Evolutionary conservation across 768 basidiomycete species (phyloP).

Genomic region (Kwoniella mangroviensis): DNA sequence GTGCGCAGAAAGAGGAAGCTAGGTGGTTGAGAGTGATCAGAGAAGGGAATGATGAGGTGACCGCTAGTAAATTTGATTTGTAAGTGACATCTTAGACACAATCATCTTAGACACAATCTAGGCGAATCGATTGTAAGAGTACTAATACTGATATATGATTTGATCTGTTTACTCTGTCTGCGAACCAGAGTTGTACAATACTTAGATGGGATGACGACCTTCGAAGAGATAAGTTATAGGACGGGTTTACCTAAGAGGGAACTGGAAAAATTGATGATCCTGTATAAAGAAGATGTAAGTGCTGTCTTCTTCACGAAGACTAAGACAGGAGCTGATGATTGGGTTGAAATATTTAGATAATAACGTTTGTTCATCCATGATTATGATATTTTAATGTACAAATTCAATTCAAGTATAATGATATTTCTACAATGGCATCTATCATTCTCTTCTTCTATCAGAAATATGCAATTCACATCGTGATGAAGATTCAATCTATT

Average conservation of each 20-base stretch:
- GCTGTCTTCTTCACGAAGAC: no score
- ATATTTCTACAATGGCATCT: no score
- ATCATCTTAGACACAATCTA: no score
- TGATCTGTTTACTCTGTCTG: background rate
- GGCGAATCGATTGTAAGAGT: no score
- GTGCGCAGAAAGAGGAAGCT: conserved; percentile 76
- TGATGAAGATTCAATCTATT: background rate
- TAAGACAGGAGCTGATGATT: background rate
- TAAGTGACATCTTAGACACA: conserved; percentile 52
- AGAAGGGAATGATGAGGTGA: conserved; percentile 71
- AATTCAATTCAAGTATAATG: background rate
- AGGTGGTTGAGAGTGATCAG: conserved; percentile 91
- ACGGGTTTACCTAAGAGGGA: conserved; percentile 84
- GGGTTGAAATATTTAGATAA: conserved; percentile 34
- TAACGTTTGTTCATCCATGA: conserved; percentile 50
- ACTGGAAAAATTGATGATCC: conserved; percentile 77
- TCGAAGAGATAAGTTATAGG: conserved; percentile 90
- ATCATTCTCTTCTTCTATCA: no score
- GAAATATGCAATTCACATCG: no score
- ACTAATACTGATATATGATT: no score
- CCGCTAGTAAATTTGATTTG: conserved; percentile 78
- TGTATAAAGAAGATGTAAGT: conserved; percentile 86
- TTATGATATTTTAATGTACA: background rate
- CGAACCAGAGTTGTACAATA: conserved; percentile 80
- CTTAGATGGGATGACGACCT: conserved; percentile 87